Base-by-base conservation (phyloP, 129 eudicot genomes). In the Artemisia tridentata region DNA sequence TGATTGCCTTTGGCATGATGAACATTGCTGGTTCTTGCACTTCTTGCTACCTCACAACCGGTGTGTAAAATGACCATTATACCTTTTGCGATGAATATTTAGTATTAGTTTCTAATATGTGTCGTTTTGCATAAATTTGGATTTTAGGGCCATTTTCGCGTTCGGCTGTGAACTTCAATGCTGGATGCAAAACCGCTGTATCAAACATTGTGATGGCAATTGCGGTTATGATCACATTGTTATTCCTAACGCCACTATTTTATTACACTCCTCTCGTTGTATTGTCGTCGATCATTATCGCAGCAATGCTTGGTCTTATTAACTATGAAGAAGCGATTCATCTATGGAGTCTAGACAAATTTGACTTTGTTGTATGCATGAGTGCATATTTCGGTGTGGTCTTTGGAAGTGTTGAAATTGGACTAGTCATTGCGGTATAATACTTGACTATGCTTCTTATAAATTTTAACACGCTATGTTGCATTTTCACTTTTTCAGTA, bases 1-100 rank as follows among this genome's bases (percentile, higher is more conserved):
- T 93, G 98, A 87, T 93, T 75, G 97, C 98, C 17, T 78, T 87
- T 77, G 98, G 98, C 56, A 87, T 84, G 87, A 93, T 93, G 98
- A 93, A 93, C 72, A 93, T 93, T 82, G 88, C 80, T 67, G 98
- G 98, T 64, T 93, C 97, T 50, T 90, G 86, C 85, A 90, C 97
- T 57, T 95, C 96, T 79, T 88, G 97, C 74, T 95, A 90, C 61
- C 90, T 93, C n/a, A 93, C 98, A 9, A 83, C 97, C 1, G 98
- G 98, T 93, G 9, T 20, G 62, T 74, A 13, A 47, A 61, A 68
- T 59, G 14, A 79, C 53, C 67, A 23, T 67, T 13, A 3, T 69
- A 41, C 68, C 54, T 48, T 68, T 53, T 45, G 14, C 1, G 7
- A n/a, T 1, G 1, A 65, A 14, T n/a, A n/a, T 47, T 4, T 3